Base-by-base conservation (phyloP, 2,329 filamentous ascomycete species). In the Verticillium alfalfae region DNA sequence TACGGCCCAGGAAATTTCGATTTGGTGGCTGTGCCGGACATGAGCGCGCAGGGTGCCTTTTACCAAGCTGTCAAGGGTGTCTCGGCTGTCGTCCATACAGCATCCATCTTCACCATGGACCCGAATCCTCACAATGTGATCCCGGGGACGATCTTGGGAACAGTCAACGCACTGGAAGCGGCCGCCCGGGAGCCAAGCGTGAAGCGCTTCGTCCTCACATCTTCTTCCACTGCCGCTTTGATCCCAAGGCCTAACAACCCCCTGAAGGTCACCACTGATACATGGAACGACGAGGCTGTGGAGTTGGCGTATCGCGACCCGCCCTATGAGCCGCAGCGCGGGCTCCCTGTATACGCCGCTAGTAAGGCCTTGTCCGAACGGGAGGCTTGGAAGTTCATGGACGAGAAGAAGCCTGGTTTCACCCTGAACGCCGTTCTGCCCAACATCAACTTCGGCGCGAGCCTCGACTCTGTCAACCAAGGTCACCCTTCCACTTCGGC, bases 161-260 rank as follows among this genome's bases (percentile, higher is more conserved):
- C 72, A 0, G 34, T 68, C 1, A 63, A 65, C 7, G 64, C 75
- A 12, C 65, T 81, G 6, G 70, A 75, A 7, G 68, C 76, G 0
- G 76, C 78, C 0, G 67, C 69, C 16, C 64, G 60, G 1, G 70
- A 75, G 31, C 64, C 73, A 0, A 69, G 69, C 5, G 70, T 83
- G 0, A 74, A 72, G 60, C 70, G 75, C 1, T 74, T 81, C 36
- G 75, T 81, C 5, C 65, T 76, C 41, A 79, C 77, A 0, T 76
- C 73, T 18, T 77, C 75, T 1, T 69, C 72, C 0, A 64, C 67
- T 2, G 39, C 39, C n/a, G 63, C 62, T 5, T 58, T 70, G 2
- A 66, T 61, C 3, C 64, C 66, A 1, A 61, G 68, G 4, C 66
- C 67, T 2, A 62, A 67, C 18, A 64, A 36, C 3, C 63, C 37